Percentiles rank a stretch among this genome's conserved stretches.
Evolutionary conservation across 2,329 filamentous ascomycete genomes (phyloP).

Genomic region (Fusarium sp.): DNA sequence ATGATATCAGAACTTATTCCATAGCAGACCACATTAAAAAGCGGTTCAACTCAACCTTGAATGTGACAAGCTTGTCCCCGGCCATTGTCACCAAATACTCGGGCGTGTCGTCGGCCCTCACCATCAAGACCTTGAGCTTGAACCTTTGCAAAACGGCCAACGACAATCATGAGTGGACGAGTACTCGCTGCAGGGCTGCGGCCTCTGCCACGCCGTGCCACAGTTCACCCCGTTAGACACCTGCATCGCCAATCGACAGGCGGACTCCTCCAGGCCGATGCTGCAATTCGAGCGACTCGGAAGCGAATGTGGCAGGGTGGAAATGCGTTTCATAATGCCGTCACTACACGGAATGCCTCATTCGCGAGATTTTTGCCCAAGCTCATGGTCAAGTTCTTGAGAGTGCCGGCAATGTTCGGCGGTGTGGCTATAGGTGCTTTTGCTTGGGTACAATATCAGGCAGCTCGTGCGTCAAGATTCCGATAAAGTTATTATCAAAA

Average conservation of each 20-base stretch:
- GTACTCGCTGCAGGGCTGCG: constrained; percentile 77
- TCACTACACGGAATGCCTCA: constrained; percentile 73
- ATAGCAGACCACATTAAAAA: constrained; percentile 38
- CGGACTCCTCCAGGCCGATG: constrained; percentile 76
- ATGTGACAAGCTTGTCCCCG: constrained; percentile 39
- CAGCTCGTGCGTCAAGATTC: constrained; percentile 74
- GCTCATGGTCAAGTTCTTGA: constrained; percentile 88
- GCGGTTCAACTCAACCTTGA: constrained; percentile 28
- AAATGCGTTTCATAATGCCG: constrained; percentile 86
- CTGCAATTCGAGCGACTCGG: constrained; percentile 70
- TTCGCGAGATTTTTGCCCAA: constrained; percentile 81
- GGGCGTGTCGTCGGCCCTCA: constrained; percentile 48
- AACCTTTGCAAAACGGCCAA: constrained; percentile 33
- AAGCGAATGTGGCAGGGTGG: constrained; percentile 82
- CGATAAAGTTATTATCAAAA: background rate
- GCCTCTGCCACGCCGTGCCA: constrained; percentile 73
- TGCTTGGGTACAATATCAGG: constrained; percentile 97
- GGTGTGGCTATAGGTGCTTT: constrained; percentile 87
- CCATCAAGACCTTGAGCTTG: constrained; percentile 33
- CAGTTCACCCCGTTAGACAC: constrained; percentile 69
- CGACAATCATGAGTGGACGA: constrained; percentile 54
- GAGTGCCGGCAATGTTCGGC: constrained; percentile 91
- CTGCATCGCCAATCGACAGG: constrained; percentile 76
- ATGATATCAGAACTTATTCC: constrained; percentile 42
- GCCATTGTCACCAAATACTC: constrained; percentile 35